Percentiles rank a stretch among this genome's conserved stretches.
phyloP scores from a whole-genome alignment of 306 rosid genomes.

The Quercus wislizeni region DNA sequence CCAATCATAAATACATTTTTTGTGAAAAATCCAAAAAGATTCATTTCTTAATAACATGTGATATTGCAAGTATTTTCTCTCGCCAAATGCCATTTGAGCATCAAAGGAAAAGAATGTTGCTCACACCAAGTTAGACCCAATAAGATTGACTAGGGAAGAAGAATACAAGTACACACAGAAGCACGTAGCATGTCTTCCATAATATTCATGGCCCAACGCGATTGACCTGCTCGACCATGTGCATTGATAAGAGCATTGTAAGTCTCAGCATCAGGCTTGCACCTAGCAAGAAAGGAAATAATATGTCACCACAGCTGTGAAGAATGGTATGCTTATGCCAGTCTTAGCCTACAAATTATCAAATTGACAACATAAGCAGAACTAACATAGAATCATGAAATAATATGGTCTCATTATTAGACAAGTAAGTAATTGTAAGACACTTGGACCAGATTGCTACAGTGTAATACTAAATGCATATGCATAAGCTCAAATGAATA shows the following conservation, averaged over 20 bases:
- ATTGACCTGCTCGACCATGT: constrained; percentile 92
- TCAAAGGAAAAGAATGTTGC: constrained; percentile 30
- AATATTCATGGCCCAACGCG: constrained; percentile 97
- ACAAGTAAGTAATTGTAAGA: too few relatives aligned
- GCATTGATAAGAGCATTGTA: constrained; percentile 81
- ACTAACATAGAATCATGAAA: neutral
- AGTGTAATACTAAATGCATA: too few relatives aligned
- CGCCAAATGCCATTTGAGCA: constrained; percentile 18
- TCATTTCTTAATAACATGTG: neutral
- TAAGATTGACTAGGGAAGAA: constrained; percentile 59
- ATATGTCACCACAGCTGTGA: neutral
- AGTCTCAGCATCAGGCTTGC: constrained; percentile 94
- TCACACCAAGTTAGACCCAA: constrained; percentile 48
- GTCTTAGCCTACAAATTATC: neutral
- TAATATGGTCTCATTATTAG: neutral
- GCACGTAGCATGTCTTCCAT: constrained; percentile 96
- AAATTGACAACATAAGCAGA: neutral
- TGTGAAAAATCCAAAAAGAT: neutral
- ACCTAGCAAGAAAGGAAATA: constrained; percentile 42
- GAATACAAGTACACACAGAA: constrained; percentile 91
- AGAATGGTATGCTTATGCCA: neutral
- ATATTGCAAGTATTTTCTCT: constrained; percentile 1
- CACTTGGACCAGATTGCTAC: too few relatives aligned
- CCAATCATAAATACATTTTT: neutral
- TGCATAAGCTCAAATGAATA: too few relatives aligned